Conservation (phyloP, 1,284 basidiomycete genomes). For the Puccinia polysora region DNA sequence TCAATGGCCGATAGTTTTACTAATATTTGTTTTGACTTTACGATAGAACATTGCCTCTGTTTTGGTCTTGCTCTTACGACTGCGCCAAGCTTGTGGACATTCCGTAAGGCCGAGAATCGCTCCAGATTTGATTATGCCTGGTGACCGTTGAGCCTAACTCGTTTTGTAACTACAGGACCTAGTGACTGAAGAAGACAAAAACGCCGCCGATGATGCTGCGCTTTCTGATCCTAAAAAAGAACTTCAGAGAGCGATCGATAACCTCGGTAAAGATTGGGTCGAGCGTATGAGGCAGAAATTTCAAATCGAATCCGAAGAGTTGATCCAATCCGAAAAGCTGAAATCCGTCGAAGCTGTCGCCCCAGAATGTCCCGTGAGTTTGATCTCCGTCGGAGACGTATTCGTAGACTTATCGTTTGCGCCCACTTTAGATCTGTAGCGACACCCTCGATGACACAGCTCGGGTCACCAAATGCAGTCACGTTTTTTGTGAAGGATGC, state of each 20-base stretch:
- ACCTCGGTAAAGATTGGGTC: constrained; percentile 18
- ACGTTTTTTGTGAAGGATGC: constrained; percentile 20
- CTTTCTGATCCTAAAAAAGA: neutral
- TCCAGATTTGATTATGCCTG: no score
- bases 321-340: constrained; percentile 21
- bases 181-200: constrained; percentile 7
- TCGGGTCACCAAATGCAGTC: constrained; percentile 11
- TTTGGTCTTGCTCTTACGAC: constrained; percentile 27
- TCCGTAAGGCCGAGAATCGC: no score
- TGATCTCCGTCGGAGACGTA: neutral
- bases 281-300: neutral
- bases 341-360: neutral
- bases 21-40: neutral
- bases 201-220: neutral
- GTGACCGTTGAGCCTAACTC: neutral
- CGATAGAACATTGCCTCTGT: constrained; percentile 14
- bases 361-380: constrained; percentile 34
- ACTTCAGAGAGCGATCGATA: constrained; percentile 3
- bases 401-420: neutral
- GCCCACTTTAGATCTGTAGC: constrained; percentile 12
- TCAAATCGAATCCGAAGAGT: neutral
- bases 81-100: constrained; percentile 30
- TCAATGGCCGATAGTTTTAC: neutral
- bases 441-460: constrained; percentile 23
- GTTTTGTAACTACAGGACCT: constrained; percentile 1